Evolutionary conservation across 164 flowering plant genomes (phyloP).

Genomic region (Amborella trichopoda): DNA sequence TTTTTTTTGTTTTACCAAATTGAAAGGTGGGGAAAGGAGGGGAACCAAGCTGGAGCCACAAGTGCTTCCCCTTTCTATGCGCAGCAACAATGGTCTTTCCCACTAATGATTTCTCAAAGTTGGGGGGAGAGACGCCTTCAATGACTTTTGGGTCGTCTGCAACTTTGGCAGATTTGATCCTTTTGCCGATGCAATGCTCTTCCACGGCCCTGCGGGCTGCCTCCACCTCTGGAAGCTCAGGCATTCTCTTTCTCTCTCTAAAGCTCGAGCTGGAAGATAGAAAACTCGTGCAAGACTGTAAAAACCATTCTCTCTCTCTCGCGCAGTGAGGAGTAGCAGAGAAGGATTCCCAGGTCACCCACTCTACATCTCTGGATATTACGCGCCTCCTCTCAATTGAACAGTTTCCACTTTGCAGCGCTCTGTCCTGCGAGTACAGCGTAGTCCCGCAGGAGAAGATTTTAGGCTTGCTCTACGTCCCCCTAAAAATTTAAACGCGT

Average conservation of each 20-base stretch:
- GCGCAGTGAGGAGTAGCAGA: too few species aligned
- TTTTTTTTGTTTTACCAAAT: conserved; percentile 38
- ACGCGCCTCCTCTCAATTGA: too few species aligned
- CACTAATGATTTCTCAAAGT: conserved; percentile 52
- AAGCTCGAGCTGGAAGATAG: too few species aligned
- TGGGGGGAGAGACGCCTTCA: conserved; percentile 59
- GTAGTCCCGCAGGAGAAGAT: too few species aligned
- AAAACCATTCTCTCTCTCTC: too few species aligned
- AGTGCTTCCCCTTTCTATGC: conserved; percentile 83
- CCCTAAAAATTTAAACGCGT: too few species aligned
- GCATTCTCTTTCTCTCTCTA: conserved; percentile 57
- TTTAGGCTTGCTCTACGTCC: too few species aligned
- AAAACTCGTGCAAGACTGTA: too few species aligned
- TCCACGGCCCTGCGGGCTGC: conserved; percentile 80
- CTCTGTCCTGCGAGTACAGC: too few species aligned
- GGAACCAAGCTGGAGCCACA: conserved; percentile 84
- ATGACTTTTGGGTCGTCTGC: conserved; percentile 85
- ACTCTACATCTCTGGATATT: too few species aligned
- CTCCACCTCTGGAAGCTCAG: conserved; percentile 98
- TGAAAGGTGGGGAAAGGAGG: conserved; percentile 96
- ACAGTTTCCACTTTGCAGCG: too few species aligned
- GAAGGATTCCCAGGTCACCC: too few species aligned
- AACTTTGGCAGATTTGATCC: conserved; percentile 36
- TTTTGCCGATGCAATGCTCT: conserved; percentile 65
- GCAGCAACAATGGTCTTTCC: conserved; percentile 79